Evolutionary conservation across 495 filamentous ascomycete genomes (phyloP).

Genomic region (Lentithecium fluviatile): DNA sequence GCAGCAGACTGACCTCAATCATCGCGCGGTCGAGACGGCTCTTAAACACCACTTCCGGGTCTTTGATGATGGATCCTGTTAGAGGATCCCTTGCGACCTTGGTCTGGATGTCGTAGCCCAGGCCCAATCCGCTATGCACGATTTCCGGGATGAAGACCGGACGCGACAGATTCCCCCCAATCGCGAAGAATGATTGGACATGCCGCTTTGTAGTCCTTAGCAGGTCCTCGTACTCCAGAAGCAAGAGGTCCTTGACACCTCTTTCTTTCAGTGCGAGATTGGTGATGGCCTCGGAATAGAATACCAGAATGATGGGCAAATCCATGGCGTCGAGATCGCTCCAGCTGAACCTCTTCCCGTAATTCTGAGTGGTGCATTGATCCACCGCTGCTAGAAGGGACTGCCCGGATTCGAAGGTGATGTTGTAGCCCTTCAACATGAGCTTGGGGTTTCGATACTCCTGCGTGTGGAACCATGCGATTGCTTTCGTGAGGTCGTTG

Average conservation of each 20-base stretch:
- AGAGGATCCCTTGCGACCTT: background rate
- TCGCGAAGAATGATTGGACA: background rate
- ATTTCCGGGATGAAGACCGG: background rate
- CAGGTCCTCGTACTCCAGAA: too few relatives aligned
- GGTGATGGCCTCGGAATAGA: too few relatives aligned
- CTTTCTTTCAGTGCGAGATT: too few relatives aligned
- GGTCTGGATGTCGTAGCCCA: background rate
- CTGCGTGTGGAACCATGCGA: background rate
- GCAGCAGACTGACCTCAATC: background rate
- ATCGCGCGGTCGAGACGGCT: background rate
- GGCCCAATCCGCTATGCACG: background rate
- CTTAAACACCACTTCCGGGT: background rate
- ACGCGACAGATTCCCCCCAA: too few relatives aligned
- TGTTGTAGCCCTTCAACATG: background rate
- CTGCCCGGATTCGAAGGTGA: background rate
- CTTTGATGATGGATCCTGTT: background rate
- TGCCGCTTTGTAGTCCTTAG: background rate
- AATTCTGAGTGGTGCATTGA: too few relatives aligned
- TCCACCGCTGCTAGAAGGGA: background rate
- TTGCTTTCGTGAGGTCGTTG: background rate
- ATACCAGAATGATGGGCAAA: too few relatives aligned
- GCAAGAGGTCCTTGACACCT: too few relatives aligned
- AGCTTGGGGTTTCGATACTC: background rate
- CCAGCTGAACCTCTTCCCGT: too few relatives aligned
- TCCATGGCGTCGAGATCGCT: too few relatives aligned